Conservation (phyloP, 257 asterid species). For the Solanum pimpinellifolium region DNA sequence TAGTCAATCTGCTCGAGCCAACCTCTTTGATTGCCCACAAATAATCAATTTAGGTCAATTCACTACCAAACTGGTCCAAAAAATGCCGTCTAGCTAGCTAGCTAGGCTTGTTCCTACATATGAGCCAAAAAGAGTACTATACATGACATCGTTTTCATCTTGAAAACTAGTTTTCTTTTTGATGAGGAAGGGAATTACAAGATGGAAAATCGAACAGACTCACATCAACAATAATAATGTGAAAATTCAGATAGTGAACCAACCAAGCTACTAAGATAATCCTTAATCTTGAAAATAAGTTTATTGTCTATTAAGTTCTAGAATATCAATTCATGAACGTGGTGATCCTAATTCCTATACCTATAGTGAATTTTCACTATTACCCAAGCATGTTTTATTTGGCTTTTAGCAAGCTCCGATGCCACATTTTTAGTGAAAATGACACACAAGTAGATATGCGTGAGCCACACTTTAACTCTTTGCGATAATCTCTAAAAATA, state of each 20-base stretch:
- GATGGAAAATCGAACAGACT: background rate
- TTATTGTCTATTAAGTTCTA: background rate
- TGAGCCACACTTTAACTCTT: background rate
- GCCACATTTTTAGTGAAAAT: background rate
- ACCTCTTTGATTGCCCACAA: background rate
- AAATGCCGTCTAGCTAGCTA: background rate
- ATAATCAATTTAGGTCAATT: background rate
- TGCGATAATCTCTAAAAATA: background rate
- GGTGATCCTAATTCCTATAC: background rate
- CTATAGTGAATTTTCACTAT: background rate
- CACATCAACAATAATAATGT: background rate
- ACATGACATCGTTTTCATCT: background rate
- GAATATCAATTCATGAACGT: background rate
- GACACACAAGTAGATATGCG: background rate
- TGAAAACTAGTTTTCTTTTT: background rate
- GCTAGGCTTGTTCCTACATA: background rate
- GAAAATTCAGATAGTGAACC: background rate
- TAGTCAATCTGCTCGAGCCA: background rate
- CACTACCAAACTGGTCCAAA: background rate
- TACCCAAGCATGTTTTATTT: background rate
- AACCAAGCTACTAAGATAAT: background rate
- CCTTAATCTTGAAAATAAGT: background rate
- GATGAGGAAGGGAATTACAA: too few species aligned
- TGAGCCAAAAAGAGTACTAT: background rate
- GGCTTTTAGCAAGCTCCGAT: background rate